Evolutionary conservation across 306 rosid genomes (phyloP), one percentile per base, ranked within the genome.

Genomic region (Malus sieversii): DNA sequence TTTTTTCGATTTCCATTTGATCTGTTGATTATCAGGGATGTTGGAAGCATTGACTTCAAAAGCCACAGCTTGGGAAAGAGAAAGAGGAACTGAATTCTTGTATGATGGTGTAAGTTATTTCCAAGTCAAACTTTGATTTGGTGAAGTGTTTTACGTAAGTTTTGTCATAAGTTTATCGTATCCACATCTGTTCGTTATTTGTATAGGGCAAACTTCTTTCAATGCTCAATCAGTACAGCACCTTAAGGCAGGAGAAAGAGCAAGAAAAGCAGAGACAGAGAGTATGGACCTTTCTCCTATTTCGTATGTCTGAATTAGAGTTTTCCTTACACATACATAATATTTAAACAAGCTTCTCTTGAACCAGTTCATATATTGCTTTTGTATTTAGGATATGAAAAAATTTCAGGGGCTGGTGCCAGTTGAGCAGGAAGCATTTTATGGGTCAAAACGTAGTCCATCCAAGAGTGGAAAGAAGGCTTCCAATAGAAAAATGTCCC

Each of bases 21-120:
- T 32, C 46, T 25, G 57, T 65, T 75, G 40, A 35, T 35, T 35
- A 35, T 35, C 87, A 92, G 94, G 89, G 67, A 83, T 89, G 88
- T 86, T 87, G 35, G 98, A 90, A 66, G 80, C 84, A 74, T 81
- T 92, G 65, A 82, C 77, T 77, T 84, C 77, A 30, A 92, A 92
- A 86, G 82, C 90, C 68, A 65, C 62, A 48, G 85, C 85, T 66
- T 92, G 98, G 96, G 94, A 90, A 83, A 79, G 81, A 66, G 94
- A 90, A 57, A 88, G 84, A 66, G 94, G 85, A 30, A 10, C 32
- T 16, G 89, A 87, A 80, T 92, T 92, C 82, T 68, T 51, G 30
- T 90, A 87, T 32, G 94, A 87, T 53, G 87, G 89, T 67, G 94
- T 92, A 81, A 88, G 97, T 80, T 62, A n/a, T 66, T 62, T 53